These are phyloP conservation scores for Alternaria incomplexa DNA, from an alignment of 2,329 filamentous ascomycete genomes.

Conservation along the genomic window DNA sequence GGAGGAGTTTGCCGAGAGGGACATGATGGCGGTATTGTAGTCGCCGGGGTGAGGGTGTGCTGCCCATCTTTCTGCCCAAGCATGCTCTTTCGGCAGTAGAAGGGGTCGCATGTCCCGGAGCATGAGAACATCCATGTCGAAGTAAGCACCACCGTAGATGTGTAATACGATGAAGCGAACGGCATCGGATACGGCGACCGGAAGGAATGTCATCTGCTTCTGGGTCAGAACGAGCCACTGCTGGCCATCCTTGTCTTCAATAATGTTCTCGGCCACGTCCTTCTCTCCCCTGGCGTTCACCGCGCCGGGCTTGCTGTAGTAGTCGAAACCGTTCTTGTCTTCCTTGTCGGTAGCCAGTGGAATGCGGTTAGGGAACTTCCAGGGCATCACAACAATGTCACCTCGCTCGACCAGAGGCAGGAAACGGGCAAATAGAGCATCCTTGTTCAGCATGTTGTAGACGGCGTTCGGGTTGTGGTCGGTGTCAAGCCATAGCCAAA, in stretches of 20 bases:
- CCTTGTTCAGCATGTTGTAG: constrained; percentile 58
- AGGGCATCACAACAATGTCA: constrained; percentile 59
- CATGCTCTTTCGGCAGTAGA: constrained; percentile 57
- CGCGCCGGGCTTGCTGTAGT: constrained; percentile 56
- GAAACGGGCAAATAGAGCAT: constrained; percentile 61
- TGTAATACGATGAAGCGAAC: constrained; percentile 63
- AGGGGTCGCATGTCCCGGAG: constrained; percentile 62
- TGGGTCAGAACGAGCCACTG: constrained; percentile 61
- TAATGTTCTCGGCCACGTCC: constrained; percentile 58
- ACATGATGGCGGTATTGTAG: constrained; percentile 65
- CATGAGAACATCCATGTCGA: constrained; percentile 64
- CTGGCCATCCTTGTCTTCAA: constrained; percentile 57
- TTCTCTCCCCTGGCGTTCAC: constrained; percentile 52
- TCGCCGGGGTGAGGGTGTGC: constrained; percentile 60
- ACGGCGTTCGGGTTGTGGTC: constrained; percentile 59
- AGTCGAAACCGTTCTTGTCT: constrained; percentile 57
- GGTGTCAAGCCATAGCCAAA: constrained; percentile 62
- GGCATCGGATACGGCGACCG: constrained; percentile 63
- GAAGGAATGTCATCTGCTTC: constrained; percentile 64
- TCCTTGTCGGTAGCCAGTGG: constrained; percentile 57
- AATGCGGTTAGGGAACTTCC: constrained; percentile 61
- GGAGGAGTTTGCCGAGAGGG: constrained; percentile 61
- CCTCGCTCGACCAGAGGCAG: constrained; percentile 60
- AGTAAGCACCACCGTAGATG: constrained; percentile 61
- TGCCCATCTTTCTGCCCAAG: constrained; percentile 63